phyloP scores from a whole-genome alignment of 371 early-diverging fungal species.

The Actinomortierella ambigua region DNA sequence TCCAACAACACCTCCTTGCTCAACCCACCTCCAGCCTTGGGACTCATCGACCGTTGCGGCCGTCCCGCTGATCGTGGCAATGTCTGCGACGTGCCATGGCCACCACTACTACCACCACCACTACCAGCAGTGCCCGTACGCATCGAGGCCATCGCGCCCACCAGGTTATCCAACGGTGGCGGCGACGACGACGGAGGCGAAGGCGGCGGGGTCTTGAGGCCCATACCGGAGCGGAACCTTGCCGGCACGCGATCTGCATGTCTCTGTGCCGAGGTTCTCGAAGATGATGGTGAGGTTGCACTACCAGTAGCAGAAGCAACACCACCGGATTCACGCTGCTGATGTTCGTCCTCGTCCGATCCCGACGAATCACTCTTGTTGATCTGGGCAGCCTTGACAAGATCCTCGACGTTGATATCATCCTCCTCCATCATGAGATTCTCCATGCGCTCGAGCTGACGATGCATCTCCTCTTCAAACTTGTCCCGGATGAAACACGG shows the following conservation, averaged over 20 bases:
- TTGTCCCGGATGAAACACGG: slow-evolving; percentile 33
- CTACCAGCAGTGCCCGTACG: background rate
- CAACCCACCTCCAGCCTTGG: slow-evolving; percentile 25
- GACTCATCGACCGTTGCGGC: slow-evolving; percentile 34
- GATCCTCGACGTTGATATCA: slow-evolving; percentile 19
- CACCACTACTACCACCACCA: background rate
- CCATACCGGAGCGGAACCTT: slow-evolving; percentile 2
- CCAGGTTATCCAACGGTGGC: slow-evolving; percentile 5
- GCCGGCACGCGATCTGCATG: slow-evolving; percentile 14
- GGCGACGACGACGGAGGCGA: slow-evolving; percentile 28
- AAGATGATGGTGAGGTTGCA: background rate
- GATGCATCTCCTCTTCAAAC: slow-evolving; percentile 40
- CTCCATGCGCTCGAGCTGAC: slow-evolving; percentile 28
- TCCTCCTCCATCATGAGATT: slow-evolving; percentile 32
- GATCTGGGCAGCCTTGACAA: slow-evolving; percentile 10
- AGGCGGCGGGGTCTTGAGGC: slow-evolving; percentile 20
- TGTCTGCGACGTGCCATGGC: no score
- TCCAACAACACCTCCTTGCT: slow-evolving; percentile 34
- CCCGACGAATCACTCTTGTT: slow-evolving; percentile 25
- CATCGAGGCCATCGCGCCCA: slow-evolving; percentile 7
- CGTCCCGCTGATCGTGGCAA: no score
- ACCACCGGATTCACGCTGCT: slow-evolving; percentile 6
- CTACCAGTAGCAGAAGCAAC: slow-evolving; percentile 13
- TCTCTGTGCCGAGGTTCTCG: background rate
- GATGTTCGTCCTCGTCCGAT: slow-evolving; percentile 37